A percentile compares a stretch with the other conserved stretches of the same genome.
phyloP scores from a whole-genome alignment of 768 basidiomycete species.

The Pholiota molesta region DNA sequence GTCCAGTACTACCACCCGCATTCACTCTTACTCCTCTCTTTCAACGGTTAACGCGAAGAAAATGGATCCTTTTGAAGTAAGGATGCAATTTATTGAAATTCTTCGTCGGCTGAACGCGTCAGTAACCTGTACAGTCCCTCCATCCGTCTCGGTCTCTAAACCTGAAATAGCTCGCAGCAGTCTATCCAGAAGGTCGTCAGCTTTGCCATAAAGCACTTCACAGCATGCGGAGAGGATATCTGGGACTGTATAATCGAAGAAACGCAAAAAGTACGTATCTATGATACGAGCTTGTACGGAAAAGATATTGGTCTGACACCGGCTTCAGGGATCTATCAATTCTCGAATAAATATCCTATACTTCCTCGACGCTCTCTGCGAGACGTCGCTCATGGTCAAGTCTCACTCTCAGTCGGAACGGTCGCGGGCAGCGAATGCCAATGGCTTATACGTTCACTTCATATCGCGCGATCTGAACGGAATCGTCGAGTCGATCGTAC shows the following conservation, averaged over 20 bases:
- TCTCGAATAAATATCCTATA: slow-evolving; percentile 93
- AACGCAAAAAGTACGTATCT: slow-evolving; percentile 71
- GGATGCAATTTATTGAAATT: slow-evolving; percentile 40
- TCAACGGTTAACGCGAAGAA: not conserved
- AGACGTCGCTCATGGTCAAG: slow-evolving; percentile 71
- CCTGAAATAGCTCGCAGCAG: slow-evolving; percentile 66
- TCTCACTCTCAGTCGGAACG: slow-evolving; percentile 50
- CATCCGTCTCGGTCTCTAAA: slow-evolving; percentile 16
- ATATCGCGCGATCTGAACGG: slow-evolving; percentile 77
- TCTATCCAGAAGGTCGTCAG: slow-evolving; percentile 88
- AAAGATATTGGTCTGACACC: not conserved
- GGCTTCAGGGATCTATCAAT: slow-evolving; percentile 76
- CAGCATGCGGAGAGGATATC: slow-evolving; percentile 85
- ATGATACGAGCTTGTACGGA: not conserved
- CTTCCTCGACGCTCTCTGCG: slow-evolving; percentile 87
- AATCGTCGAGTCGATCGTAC: slow-evolving; percentile 86
- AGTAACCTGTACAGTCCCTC: slow-evolving; percentile 21
- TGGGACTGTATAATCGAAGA: slow-evolving; percentile 95
- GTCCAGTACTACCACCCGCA: not conserved
- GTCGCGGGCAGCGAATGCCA: slow-evolving; percentile 35
- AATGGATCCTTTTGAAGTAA: slow-evolving; percentile 44
- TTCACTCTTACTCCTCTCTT: not conserved
- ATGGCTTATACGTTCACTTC: slow-evolving; percentile 73
- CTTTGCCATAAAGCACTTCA: slow-evolving; percentile 84
- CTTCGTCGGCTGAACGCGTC: slow-evolving; percentile 39